A percentile compares a stretch with the other conserved stretches of the same genome.
These are phyloP conservation scores for Ceratocystis huliohia DNA, from an alignment of 2,329 filamentous ascomycete genomes.

Conservation along the genomic window DNA sequence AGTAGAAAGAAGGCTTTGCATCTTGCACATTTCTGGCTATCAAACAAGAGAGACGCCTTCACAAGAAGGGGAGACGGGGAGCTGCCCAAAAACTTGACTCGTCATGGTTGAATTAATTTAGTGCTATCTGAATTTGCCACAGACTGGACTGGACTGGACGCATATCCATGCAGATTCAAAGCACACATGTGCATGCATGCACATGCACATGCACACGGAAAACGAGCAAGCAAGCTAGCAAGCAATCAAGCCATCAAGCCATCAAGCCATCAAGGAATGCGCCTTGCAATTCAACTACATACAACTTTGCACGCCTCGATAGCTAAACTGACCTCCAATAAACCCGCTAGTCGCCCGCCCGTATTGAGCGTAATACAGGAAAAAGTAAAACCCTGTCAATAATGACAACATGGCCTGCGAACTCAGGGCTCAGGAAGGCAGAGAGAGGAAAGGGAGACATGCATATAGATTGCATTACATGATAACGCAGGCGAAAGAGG, in stretches of 20 bases:
- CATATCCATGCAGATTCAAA: background rate
- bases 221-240: no score
- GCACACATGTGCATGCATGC: background rate
- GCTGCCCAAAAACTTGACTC: background rate
- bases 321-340: background rate
- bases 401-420: background rate
- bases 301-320: no score
- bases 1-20: background rate
- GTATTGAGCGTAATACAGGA: background rate
- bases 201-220: background rate
- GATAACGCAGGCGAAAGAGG: background rate
- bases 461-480: slow-evolving; percentile 1
- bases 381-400: background rate
- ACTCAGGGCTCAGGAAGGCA: slow-evolving; percentile 3
- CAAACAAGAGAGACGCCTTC: no score
- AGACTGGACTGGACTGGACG: background rate
- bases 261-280: no score
- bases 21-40: no score
- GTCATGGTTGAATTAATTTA: background rate
- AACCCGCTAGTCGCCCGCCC: background rate
- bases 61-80: background rate
- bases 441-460: background rate
- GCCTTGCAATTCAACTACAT: no score
- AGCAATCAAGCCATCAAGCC: no score
- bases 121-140: background rate